A percentile compares a stretch with the other conserved stretches of the same genome.
These are phyloP conservation scores for Nigrospora osmanthi DNA, from an alignment of 2,329 filamentous ascomycete species.

Conservation along the genomic window DNA sequence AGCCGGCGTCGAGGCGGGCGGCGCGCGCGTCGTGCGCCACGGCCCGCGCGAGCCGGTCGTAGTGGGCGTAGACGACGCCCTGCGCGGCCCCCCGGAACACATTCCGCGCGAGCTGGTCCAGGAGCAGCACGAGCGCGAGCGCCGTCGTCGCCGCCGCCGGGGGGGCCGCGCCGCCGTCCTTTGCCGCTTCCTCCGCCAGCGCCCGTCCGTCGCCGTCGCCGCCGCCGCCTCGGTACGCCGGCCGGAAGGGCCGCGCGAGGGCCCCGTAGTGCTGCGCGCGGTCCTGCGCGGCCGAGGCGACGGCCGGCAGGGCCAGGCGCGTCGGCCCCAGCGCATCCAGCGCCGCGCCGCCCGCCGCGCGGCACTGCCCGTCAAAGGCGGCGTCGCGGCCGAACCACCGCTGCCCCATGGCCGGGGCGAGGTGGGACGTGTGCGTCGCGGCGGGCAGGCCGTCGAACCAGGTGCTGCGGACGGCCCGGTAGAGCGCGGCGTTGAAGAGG, in stretches of 20 bases:
- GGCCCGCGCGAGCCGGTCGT: slow-evolving; percentile 45
- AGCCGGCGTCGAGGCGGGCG: slow-evolving; percentile 25
- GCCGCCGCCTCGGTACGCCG: slow-evolving; percentile 9
- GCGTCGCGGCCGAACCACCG: slow-evolving; percentile 26
- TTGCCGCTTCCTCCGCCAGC: background rate
- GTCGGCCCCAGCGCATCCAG: slow-evolving; percentile 21
- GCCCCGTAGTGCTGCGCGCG: slow-evolving; percentile 17
- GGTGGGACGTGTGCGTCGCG: slow-evolving; percentile 17
- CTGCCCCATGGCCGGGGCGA: slow-evolving; percentile 13
- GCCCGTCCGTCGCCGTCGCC: background rate
- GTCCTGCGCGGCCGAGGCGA: slow-evolving; percentile 3
- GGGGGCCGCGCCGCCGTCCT: background rate
- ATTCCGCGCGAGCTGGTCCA: slow-evolving; percentile 59
- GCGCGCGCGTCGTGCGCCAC: slow-evolving; percentile 28
- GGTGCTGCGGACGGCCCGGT: slow-evolving; percentile 21
- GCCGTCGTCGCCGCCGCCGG: no score
- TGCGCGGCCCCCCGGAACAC: slow-evolving; percentile 42
- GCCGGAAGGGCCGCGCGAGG: slow-evolving; percentile 16
- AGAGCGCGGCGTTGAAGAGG: slow-evolving; percentile 8
- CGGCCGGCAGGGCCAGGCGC: background rate
- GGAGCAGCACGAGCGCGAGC: slow-evolving; percentile 45
- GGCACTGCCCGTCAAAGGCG: slow-evolving; percentile 25
- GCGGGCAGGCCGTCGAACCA: slow-evolving; percentile 28
- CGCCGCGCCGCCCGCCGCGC: slow-evolving; percentile 4
- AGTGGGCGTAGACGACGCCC: slow-evolving; percentile 41